These are phyloP conservation scores for Mrakiaceae sp. DNA, from an alignment of 1,284 basidiomycete genomes.

Conservation along the genomic window DNA sequence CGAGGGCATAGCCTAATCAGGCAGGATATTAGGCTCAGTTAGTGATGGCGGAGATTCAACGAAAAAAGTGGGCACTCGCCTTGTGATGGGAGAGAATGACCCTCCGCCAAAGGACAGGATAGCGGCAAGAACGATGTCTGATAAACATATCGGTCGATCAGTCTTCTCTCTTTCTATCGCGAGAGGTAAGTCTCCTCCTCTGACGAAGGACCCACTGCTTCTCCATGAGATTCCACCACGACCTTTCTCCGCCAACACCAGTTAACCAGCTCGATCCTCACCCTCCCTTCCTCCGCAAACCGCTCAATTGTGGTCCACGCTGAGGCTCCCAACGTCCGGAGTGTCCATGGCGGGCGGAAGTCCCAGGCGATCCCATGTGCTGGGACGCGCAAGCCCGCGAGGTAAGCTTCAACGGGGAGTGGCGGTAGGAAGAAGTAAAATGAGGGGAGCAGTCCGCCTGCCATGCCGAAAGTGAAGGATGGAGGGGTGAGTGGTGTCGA, in stretches of 20 bases:
- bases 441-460: conserved; percentile 5
- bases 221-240: background rate
- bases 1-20: background rate
- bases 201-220: background rate
- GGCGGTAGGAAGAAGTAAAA: background rate
- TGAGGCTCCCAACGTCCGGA: background rate
- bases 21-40: too few relatives aligned
- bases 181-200: background rate
- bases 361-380: background rate
- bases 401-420: conserved; percentile 4
- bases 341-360: conserved; percentile 1
- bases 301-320: background rate
- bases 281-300: background rate
- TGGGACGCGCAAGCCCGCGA: background rate
- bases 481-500: background rate
- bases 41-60: too few relatives aligned
- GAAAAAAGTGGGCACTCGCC: too few relatives aligned
- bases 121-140: background rate
- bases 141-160: background rate
- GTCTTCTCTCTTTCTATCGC: too few relatives aligned
- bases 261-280: background rate
- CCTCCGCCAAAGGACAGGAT: background rate
- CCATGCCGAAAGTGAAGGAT: background rate
- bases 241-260: background rate
- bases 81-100: background rate